These are phyloP conservation scores for Notholithocarpus densiflorus DNA, from an alignment of 306 rosid species.

Conservation along the genomic window DNA sequence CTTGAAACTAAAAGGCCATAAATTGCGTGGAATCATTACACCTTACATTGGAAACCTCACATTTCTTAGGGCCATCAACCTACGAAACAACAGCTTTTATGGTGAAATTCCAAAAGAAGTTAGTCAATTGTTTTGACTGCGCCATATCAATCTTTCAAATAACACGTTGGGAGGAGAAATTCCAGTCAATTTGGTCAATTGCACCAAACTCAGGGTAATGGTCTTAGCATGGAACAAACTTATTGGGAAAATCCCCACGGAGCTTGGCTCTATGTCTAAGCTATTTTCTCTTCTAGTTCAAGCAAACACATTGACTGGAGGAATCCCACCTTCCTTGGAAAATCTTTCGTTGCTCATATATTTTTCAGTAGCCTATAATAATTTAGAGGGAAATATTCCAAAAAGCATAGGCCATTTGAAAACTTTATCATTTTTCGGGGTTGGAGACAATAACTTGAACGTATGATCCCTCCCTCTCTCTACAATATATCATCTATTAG, in stretches of 20 bases:
- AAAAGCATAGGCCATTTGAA: background rate
- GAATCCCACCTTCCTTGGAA: slow-evolving; percentile 8
- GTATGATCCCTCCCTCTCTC: slow-evolving; percentile 21
- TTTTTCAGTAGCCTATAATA: background rate
- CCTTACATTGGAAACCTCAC: background rate
- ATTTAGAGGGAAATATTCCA: slow-evolving; percentile 20
- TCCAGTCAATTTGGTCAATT: background rate
- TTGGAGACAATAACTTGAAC: background rate
- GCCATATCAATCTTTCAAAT: background rate
- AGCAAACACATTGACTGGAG: background rate
- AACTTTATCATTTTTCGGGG: background rate
- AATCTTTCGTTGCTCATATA: background rate
- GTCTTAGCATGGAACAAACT: background rate
- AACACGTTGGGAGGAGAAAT: background rate
- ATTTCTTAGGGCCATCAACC: no score
- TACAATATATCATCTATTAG: slow-evolving; percentile 21
- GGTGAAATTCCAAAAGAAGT: slow-evolving; percentile 26
- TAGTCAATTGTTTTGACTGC: background rate
- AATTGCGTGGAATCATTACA: background rate
- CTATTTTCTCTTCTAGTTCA: accelerated
- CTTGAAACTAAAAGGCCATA: background rate
- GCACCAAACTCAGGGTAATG: background rate
- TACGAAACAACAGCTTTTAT: no score
- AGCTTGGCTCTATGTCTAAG: slow-evolving; percentile 2
- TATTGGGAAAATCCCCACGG: background rate